Percentiles rank a stretch among this genome's conserved stretches.
Conservation (phyloP, 1,284 basidiomycete genomes). For the Sanghuangporus weigelae region DNA sequence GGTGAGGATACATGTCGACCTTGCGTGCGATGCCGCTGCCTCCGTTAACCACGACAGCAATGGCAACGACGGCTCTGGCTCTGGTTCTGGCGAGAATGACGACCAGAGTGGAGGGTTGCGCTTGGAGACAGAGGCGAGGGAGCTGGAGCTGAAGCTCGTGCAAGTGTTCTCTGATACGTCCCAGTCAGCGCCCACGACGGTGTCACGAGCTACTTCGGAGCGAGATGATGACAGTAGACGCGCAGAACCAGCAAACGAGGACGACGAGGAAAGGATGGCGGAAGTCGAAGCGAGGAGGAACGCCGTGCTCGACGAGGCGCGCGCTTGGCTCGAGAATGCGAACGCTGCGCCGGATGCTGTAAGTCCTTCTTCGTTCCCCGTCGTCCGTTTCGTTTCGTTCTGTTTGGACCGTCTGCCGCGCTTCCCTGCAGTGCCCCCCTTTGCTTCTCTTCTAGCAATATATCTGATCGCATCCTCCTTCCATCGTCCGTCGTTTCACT, state of each 20-base stretch:
- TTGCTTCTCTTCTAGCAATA: not conserved
- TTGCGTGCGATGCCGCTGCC: slow-evolving; percentile 1
- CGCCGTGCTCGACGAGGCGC: slow-evolving; percentile 8
- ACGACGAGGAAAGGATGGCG: not conserved
- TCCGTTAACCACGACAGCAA: not conserved
- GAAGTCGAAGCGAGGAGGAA: not conserved
- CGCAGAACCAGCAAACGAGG: not conserved
- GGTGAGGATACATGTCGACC: slow-evolving; percentile 14
- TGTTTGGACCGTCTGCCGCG: not conserved
- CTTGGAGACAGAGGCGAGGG: not conserved
- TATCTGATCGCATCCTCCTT: not conserved
- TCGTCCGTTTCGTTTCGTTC: not conserved
- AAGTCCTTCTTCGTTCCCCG: not conserved
- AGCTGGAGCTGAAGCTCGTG: not conserved
- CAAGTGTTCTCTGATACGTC: not conserved
- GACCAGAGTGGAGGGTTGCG: not conserved
- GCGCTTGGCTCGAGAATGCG: slow-evolving; percentile 1
- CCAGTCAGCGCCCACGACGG: not conserved
- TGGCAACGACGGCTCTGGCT: not conserved
- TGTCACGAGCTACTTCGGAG: not conserved
- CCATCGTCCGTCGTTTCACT: not conserved
- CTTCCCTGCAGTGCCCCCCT: not conserved
- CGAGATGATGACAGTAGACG: not conserved
- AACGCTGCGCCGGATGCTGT: slow-evolving; percentile 3
- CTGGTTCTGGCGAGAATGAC: not conserved